Evolutionary conservation across 2,329 filamentous ascomycete species (phyloP), one percentile per base, ranked within the genome.

Genomic region (Pleomassaria siparia): DNA sequence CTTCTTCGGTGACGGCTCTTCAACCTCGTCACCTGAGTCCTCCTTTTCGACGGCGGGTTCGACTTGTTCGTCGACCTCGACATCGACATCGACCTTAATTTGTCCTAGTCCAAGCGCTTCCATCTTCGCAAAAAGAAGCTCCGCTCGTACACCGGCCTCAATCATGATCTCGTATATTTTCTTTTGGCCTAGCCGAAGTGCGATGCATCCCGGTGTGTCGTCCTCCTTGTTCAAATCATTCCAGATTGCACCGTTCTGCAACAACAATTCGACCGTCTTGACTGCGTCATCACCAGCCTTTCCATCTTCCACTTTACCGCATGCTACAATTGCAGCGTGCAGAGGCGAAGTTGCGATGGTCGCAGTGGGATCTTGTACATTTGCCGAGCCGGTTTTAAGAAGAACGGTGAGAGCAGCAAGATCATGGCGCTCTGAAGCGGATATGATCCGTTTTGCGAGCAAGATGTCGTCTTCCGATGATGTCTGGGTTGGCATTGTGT

Each of bases 241-340:
- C 67, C 67, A 71, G 45, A 71, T 69, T 15, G 65, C 66, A n/a
- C 67, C 67, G 46, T 71, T 70, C 40, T 68, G 54, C 10, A 71
- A 61, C 24, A 71, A 41, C 8, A 66, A 47, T 15, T 66, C 49
- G 13, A 70, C 60, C 0, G 65, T 69, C 32, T 64, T 55, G 5
- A 69, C 40, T 0, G 63, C 64, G 28, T 59, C 56, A 15, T 66
- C 60, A 8, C 51, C 53, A 1, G 55, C 58, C 46, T 66, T 63
- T 26, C 56, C 59, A 24, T 21, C 59, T 18, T 64, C 62, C 1
- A 49, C 58, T n/a, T 60, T 62, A 15, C 64, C 66, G 25, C 64
- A 69, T 7, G 64, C 45, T 6, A 55, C 55, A 51, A 68, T 66
- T 30, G 66, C 67, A 29, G 67, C 67, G 39, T 70, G 66, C 6